Evolutionary conservation across 2,329 filamentous ascomycete species (phyloP), one percentile per base, ranked within the genome.

Genomic region (Alternaria gaisen): DNA sequence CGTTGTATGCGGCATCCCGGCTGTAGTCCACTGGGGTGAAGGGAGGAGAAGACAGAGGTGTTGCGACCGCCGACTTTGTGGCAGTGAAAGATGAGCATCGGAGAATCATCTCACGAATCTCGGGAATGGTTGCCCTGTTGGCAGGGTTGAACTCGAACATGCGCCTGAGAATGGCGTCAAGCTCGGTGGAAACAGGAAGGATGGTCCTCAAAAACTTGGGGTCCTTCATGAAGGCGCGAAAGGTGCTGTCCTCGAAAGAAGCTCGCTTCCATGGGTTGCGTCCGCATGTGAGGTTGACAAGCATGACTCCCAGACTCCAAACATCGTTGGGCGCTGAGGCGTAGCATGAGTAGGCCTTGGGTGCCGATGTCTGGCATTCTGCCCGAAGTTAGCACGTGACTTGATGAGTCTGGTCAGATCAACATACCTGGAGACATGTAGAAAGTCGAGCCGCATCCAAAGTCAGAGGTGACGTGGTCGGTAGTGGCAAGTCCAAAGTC

Each of bases 211-310:
- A 83, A 79, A 98, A 99, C 75, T 91, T 90, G 63, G 88, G 88
- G 76, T 93, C 93, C 83, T 90, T 90, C 71, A 91, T 87, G 81
- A 91, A 98, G 56, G 94, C 94, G 74, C 91, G 88, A 86, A 98
- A 99, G 46, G 95, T 98, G 66, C 93, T 93, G 80, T 99, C 95
- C 79, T 97, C 93, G 70, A 88, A 84, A 12, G 93, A 97, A 64
- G 95, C 95, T 78, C 95, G 91, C 83, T 98, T 98, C 95, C 95
- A 99, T 61, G 95, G 95, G 81, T 99, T 99, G 79, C 95, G 93
- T 76, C 95, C 95, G 82, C 95, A 99, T 53, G 93, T 97, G 69
- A 99, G 85, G 83, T 99, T 99, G 72, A 99, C 93, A 63, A 99
- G 86, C 77, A 99, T 97, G 54, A 99, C 94, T 70, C 95, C 95